Base-by-base conservation (phyloP, 768 basidiomycete species). In the Boletus reticulatus region DNA sequence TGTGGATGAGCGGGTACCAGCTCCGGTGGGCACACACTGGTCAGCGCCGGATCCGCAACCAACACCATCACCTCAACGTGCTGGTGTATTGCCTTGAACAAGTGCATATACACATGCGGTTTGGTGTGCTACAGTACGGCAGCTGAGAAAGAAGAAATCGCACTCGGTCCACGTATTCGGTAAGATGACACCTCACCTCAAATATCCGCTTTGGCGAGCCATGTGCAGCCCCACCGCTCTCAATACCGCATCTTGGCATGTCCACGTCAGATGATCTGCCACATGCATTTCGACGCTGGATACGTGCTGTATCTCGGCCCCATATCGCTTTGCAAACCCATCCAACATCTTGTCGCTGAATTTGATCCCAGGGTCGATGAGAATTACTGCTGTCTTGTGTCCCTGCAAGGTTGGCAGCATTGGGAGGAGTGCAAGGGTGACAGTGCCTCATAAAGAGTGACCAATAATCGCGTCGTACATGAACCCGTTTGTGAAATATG, bases 401-500 rank as follows among this genome's bases (percentile, higher is more conserved):
- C n/a, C 31, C 38, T 11, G 24, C 7, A 36, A 50, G 20, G 43
- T 7, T 4, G 56, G 43, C 32, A n/a, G n/a, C n/a, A n/a, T n/a
- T n/a, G n/a, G n/a, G n/a, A n/a, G n/a, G n/a, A n/a, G n/a, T n/a
- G n/a, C 49, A 9, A 65, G 42, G 2, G 37, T 14, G 20, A 62
- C 48, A 4, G 44, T 50, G 12, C 45, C 63, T 6, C 63, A 56
- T 1, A 65, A 27, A 2, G 57, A 65, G 45, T 59, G 60, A 6
- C 56, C 63, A 24, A 64, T 42, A 50, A 65, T 62, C 39, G 56
- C 50, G 43, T 62, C 60, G 31, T 58, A 65, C 9, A 38, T 31
- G 32, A 39, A 31, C 10, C 55, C 54, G 36, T 45, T 31, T n/a
- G 56, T 39, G 31, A 65, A 54, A 46, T 65, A 65, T 6, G 59